phyloP scores from a whole-genome alignment of 2,329 filamentous ascomycete species.

The Cordyceps sp. region DNA sequence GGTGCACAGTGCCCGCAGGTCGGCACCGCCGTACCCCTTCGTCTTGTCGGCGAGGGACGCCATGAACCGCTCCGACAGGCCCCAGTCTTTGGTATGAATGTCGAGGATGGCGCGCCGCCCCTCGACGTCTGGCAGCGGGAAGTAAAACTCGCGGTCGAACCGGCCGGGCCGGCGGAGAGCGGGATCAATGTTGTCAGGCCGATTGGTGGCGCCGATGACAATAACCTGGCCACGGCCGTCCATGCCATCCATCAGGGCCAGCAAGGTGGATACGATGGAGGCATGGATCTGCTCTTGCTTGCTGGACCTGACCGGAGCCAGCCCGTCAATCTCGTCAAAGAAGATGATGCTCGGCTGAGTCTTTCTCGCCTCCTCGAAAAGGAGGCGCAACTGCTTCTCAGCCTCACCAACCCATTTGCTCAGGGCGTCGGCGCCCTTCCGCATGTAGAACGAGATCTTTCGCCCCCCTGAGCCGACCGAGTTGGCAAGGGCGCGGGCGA shows the following conservation, averaged over 20 bases:
- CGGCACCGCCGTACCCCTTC: slow-evolving; percentile 93
- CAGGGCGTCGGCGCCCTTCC: slow-evolving; percentile 90
- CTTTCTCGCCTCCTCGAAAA: slow-evolving; percentile 91
- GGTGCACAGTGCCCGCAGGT: slow-evolving; percentile 83
- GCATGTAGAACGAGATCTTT: slow-evolving; percentile 99
- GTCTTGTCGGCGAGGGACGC: slow-evolving; percentile 70
- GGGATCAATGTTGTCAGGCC: slow-evolving; percentile 90
- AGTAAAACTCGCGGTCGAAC: slow-evolving; percentile 97
- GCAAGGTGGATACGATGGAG: slow-evolving; percentile 87
- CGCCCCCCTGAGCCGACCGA: slow-evolving; percentile 76
- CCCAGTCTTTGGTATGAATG: slow-evolving; percentile 92
- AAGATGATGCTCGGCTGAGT: slow-evolving; percentile 98
- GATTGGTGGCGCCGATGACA: slow-evolving; percentile 96
- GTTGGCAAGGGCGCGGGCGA: slow-evolving; percentile 82
- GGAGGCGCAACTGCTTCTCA: slow-evolving; percentile 77
- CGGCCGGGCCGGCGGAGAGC: slow-evolving; percentile 86
- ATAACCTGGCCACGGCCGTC: slow-evolving; percentile 96
- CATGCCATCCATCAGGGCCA: slow-evolving; percentile 95
- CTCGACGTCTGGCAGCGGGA: slow-evolving; percentile 70
- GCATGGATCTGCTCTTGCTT: slow-evolving; percentile 98
- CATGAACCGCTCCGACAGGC: slow-evolving; percentile 65
- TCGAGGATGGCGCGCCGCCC: slow-evolving; percentile 77
- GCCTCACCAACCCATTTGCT: slow-evolving; percentile 99
- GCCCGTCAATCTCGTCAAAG: slow-evolving; percentile 95
- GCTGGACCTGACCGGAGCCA: slow-evolving; percentile 89